Evolutionary conservation across 441 rosid genomes (phyloP).

Genomic region (Pelargonium fulgidum): DNA sequence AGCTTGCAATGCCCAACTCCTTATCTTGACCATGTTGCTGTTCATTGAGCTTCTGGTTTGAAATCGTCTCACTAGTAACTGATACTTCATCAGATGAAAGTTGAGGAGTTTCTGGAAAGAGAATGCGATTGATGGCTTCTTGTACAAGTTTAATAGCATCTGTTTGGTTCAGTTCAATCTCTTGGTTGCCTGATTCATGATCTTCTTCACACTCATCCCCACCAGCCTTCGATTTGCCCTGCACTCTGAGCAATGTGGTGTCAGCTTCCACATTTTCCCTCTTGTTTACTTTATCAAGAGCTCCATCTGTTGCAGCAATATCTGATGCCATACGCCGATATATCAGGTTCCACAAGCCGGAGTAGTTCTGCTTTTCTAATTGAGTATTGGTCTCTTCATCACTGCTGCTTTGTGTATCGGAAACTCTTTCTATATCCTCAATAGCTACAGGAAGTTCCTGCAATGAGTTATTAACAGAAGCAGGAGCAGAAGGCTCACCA

Average conservation of each 20-base stretch:
- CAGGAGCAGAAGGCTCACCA: background rate
- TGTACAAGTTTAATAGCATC: constrained; percentile 65
- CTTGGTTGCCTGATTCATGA: constrained; percentile 8
- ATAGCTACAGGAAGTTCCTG: background rate
- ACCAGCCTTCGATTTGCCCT: background rate
- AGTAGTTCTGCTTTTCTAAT: constrained; percentile 32
- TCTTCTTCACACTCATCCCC: no score
- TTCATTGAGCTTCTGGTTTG: constrained; percentile 29
- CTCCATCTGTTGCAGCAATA: constrained; percentile 15
- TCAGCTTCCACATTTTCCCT: constrained; percentile 1
- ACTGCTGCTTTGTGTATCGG: constrained; percentile 16
- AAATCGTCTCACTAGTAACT: constrained; percentile 24
- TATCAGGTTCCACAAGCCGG: constrained; percentile 37
- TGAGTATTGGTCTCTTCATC: constrained; percentile 16
- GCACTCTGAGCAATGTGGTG: constrained; percentile 15
- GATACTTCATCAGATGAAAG: constrained; percentile 53
- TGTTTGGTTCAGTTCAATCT: constrained; percentile 36
- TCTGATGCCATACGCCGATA: constrained; percentile 51
- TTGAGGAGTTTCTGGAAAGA: constrained; percentile 55
- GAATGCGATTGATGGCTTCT: constrained; percentile 75
- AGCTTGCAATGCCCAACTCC: constrained; percentile 18
- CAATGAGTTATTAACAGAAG: background rate
- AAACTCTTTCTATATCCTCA: constrained; percentile 13
- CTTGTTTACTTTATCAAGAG: constrained; percentile 25
- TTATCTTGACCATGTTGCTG: no score